Percentiles rank a stretch among this genome's conserved stretches.
These are phyloP conservation scores for Citrus sp. DNA, from an alignment of 345 rosid genomes.

Conservation along the genomic window DNA sequence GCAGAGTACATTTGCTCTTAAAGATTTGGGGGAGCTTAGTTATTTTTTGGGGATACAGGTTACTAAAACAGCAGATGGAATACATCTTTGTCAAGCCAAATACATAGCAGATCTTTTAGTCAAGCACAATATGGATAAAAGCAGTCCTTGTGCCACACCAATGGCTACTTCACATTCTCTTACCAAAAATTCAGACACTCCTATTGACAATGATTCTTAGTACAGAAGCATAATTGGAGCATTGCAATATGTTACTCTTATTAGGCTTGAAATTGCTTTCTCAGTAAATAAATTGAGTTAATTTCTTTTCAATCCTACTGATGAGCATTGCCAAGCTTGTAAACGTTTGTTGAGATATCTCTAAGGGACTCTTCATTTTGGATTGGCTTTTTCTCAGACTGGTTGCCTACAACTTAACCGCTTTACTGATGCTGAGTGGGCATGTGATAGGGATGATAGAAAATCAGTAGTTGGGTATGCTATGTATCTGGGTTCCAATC, in stretches of 20 bases:
- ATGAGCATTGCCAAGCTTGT: not conserved
- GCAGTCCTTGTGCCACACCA: too few species aligned
- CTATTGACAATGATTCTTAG: not conserved
- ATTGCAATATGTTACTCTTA: not conserved
- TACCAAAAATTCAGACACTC: accelerated
- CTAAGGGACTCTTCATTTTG: accelerated
- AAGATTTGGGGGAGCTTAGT: not conserved
- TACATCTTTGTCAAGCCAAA: too few species aligned
- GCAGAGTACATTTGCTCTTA: not conserved
- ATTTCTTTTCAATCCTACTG: not conserved
- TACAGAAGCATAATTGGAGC: not conserved
- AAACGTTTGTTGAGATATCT: not conserved
- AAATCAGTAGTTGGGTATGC: too few species aligned
- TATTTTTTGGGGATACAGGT: too few species aligned
- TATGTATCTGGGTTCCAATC: too few species aligned
- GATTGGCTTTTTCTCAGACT: too few species aligned
- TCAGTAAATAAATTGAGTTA: too few species aligned
- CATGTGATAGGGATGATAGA: not conserved
- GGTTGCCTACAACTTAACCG: accelerated
- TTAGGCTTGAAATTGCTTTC: not conserved
- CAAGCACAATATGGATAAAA: too few species aligned
- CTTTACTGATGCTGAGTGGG: not conserved
- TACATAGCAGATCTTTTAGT: too few species aligned
- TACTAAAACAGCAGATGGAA: too few species aligned
- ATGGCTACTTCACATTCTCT: not conserved